Conservation (phyloP, 495 filamentous ascomycete genomes). For the Xylona heveae region DNA sequence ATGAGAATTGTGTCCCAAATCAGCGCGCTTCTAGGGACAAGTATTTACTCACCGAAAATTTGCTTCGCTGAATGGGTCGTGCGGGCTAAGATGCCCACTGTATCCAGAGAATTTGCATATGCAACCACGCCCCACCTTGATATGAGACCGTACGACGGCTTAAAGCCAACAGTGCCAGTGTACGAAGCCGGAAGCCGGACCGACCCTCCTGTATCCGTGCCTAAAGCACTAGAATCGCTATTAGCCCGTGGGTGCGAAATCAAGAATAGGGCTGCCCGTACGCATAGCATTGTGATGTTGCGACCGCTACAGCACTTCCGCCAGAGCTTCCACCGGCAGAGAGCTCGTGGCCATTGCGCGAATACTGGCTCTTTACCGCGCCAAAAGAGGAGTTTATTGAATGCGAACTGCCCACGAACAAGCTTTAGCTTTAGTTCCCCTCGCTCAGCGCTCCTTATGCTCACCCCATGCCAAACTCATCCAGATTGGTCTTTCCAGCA, state of each 20-base stretch:
- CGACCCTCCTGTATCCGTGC: conserved; percentile 89
- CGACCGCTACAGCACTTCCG: conserved; percentile 77
- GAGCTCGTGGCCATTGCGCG: conserved; percentile 9
- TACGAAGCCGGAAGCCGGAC: conserved; percentile 85
- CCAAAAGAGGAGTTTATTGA: conserved; percentile 56
- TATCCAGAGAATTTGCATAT: conserved; percentile 91
- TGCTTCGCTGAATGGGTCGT: conserved; percentile 24
- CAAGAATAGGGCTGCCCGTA: conserved; percentile 10
- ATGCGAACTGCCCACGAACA: conserved; percentile 31
- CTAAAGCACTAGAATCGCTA: conserved; percentile 37
- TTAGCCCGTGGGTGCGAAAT: conserved; percentile 2
- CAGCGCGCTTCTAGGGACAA: neutral
- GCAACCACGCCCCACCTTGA: conserved; percentile 82
- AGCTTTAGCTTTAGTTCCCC: neutral
- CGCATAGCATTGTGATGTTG: conserved; percentile 43
- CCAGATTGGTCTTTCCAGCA: conserved; percentile 72
- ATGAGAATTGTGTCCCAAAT: neutral
- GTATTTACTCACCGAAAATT: conserved; percentile 29
- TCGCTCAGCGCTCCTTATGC: neutral
- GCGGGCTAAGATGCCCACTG: conserved; percentile 58
- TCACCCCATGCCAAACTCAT: conserved; percentile 93
- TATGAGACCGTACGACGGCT: conserved; percentile 71
- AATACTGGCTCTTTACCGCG: conserved; percentile 29
- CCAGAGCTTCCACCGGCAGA: conserved; percentile 88
- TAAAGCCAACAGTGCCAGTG: conserved; percentile 72